Base-by-base conservation (phyloP, 2,329 filamentous ascomycete species). In the Pestalotiopsis sp. region DNA sequence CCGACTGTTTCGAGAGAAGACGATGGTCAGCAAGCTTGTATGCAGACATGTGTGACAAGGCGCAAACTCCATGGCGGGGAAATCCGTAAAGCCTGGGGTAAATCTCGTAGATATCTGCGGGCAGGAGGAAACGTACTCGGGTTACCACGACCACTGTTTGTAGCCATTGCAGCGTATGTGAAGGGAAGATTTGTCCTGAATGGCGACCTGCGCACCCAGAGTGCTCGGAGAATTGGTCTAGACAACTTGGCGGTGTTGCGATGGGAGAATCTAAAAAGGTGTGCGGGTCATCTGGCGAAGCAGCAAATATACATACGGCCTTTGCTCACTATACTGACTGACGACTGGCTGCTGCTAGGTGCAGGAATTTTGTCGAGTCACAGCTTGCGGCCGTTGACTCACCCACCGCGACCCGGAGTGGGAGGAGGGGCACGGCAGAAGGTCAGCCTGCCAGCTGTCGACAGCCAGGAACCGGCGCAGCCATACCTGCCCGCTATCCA, bases 171-270 rank as follows among this genome's bases (percentile, higher is more conserved):
- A 76, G 82, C 80, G 79, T 80, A 82, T 78, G 80, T 78, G 74
- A 78, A 75, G 67, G 66, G 73, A 79, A 77, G 73, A 76, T 77
- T 80, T 81, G 81, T 79, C 81, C 81, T 82, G 77, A 82, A 82
- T 72, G 82, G 84, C 80, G 84, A 78, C 79, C 85, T 84, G 81
- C 86, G 87, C 87, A 87, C 86, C 77, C 85, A 83, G 77, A 89
- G 84, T 81, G 86, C 86, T 84, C 85, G 84, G 75, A 82, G 78
- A 70, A 86, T 77, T 76, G 85, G 78, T 84, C 81, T 84, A 78
- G 85, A 87, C 85, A 80, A 81, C 75, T 78, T 83, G 77, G 70
- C 75, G 76, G 74, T 77, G 64, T 73, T 64, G 25, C 27, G 31
- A 36, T 62, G 59, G 31, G 17, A 62, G 36, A 36, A 38, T 62